Evolutionary conservation across 2,329 filamentous ascomycete species (phyloP).

Genomic region (Monosporascus sp.): DNA sequence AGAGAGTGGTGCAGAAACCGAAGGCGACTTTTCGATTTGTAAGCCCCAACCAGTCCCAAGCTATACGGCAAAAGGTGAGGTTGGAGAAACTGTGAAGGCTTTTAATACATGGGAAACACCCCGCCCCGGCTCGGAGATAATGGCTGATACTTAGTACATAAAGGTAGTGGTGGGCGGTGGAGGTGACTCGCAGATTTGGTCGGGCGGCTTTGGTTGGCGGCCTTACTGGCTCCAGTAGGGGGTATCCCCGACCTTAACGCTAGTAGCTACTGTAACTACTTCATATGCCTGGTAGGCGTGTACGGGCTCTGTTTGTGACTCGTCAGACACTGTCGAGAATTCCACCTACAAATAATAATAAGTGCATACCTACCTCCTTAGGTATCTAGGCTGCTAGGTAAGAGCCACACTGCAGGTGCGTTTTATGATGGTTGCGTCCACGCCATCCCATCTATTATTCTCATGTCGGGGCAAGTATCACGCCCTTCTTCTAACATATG

Average conservation of each 20-base stretch:
- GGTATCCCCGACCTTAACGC: too few species aligned
- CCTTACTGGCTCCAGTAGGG: background rate
- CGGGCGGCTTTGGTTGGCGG: conserved; percentile 5
- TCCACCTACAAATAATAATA: too few species aligned
- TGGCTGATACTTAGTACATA: background rate
- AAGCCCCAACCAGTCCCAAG: conserved; percentile 13
- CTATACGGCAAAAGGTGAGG: too few species aligned
- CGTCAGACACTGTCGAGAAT: too few species aligned
- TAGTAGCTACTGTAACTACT: background rate
- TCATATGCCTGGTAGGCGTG: too few species aligned
- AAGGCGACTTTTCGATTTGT: conserved; percentile 26
- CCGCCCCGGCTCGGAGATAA: background rate
- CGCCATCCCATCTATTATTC: conserved; percentile 4
- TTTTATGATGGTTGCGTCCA: conserved; percentile 9
- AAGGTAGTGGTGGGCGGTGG: too few species aligned
- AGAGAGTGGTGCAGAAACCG: conserved; percentile 25
- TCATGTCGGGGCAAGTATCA: background rate
- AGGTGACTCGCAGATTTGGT: background rate
- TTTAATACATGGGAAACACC: background rate
- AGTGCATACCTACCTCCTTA: too few species aligned
- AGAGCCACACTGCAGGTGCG: too few species aligned
- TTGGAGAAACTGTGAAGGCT: too few species aligned
- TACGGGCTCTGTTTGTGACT: too few species aligned
- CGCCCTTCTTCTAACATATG: background rate
- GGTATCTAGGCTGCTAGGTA: too few species aligned